phyloP scores from a whole-genome alignment of 164 flowering plant genomes.

The Saururus chinensis region DNA sequence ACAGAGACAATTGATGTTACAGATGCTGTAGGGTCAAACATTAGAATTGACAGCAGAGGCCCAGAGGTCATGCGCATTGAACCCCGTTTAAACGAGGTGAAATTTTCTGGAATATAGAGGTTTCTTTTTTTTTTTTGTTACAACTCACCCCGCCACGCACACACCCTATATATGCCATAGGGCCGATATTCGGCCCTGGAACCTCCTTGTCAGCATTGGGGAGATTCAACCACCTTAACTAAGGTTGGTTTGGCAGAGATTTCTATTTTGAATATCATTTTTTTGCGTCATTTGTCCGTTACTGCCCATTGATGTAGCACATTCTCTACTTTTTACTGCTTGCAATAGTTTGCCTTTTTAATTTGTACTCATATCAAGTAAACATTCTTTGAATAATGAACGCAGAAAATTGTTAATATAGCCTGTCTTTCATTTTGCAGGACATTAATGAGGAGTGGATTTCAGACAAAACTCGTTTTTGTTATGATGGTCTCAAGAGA shows the following conservation, averaged over 20 bases:
- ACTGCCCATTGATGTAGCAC: too few species aligned
- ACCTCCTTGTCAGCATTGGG: too few species aligned
- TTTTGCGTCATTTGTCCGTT: not conserved
- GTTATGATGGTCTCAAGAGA: slow-evolving; percentile 95
- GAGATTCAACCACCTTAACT: too few species aligned
- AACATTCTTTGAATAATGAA: not conserved
- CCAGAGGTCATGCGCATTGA: slow-evolving; percentile 96
- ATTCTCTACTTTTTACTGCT: too few species aligned
- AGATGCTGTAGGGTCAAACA: slow-evolving; percentile 98
- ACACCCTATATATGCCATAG: too few species aligned
- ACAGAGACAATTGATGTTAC: slow-evolving; percentile 95
- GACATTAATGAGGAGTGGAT: slow-evolving; percentile 99
- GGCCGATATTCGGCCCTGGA: too few species aligned
- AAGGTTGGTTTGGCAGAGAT: too few species aligned
- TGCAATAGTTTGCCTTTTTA: too few species aligned
- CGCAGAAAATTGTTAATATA: not conserved
- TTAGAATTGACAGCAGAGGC: slow-evolving; percentile 96
- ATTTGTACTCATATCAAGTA: too few species aligned
- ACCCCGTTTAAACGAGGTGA: slow-evolving; percentile 94
- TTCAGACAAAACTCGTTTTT: slow-evolving; percentile 99
- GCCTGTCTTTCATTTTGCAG: slow-evolving; percentile 26
- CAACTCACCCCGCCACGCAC: too few species aligned
- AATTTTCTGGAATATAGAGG: too few species aligned
- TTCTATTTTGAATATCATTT: not conserved
- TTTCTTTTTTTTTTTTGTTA: too few species aligned